Conservation (phyloP, 129 eudicot species). For the Scalesia atractyloides region DNA sequence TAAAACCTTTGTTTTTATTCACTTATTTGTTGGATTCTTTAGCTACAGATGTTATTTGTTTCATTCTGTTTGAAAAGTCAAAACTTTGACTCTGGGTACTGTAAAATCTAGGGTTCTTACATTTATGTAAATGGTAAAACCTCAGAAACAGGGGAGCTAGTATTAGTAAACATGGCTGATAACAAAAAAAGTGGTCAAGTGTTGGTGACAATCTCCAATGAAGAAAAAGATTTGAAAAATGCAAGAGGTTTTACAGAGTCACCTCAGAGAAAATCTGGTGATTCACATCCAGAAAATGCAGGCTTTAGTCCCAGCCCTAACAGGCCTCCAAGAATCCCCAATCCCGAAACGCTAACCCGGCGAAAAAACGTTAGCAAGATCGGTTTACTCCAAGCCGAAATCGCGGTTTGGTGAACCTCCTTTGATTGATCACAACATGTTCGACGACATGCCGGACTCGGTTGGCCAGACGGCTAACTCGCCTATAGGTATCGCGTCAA, state of each 20-base stretch:
- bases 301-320: slow-evolving; percentile 54
- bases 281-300: slow-evolving; percentile 56
- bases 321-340: slow-evolving; percentile 76
- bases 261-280: slow-evolving; percentile 36
- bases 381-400: slow-evolving; percentile 70
- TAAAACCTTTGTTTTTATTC: neutral
- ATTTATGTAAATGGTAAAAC: slow-evolving; percentile 44
- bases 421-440: slow-evolving; percentile 49
- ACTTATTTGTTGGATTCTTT: neutral
- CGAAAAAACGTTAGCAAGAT: slow-evolving; percentile 52
- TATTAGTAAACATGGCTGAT: slow-evolving; percentile 51
- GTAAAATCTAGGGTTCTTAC: slow-evolving; percentile 31
- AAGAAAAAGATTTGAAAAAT: slow-evolving; percentile 38
- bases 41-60: slow-evolving; percentile 6
- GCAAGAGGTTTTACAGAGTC: slow-evolving; percentile 34
- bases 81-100: slow-evolving; percentile 2
- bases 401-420: slow-evolving; percentile 87
- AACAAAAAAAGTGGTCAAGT: slow-evolving; percentile 50
- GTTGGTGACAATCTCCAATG: slow-evolving; percentile 42
- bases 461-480: slow-evolving; percentile 37
- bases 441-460: slow-evolving; percentile 49
- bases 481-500: slow-evolving; percentile 35
- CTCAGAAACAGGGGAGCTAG: slow-evolving; percentile 39
- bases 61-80: slow-evolving; percentile 6
- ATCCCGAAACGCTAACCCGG: slow-evolving; percentile 48